Evolutionary conservation across 345 rosid genomes (phyloP).

Genomic region (Salix suchowensis): DNA sequence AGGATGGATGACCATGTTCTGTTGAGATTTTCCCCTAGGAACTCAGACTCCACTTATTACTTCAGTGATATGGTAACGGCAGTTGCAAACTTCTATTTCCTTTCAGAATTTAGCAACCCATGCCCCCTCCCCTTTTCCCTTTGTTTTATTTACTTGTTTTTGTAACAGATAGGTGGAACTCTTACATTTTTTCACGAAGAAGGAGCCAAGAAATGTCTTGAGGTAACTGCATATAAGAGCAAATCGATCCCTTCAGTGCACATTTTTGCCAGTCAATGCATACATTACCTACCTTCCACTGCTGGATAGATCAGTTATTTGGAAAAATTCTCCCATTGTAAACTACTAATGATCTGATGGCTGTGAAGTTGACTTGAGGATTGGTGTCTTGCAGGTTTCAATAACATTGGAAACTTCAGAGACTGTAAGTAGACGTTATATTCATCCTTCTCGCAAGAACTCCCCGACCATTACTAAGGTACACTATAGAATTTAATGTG

Average conservation of each 20-base stretch:
- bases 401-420: constrained; percentile 83
- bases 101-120: neutral
- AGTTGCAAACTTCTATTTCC: constrained; percentile 10
- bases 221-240: constrained; percentile 44
- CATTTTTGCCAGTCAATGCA: neutral
- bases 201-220: constrained; percentile 85
- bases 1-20: constrained; percentile 88
- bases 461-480: constrained; percentile 88
- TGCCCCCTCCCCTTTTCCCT: neutral
- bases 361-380: constrained; percentile 16
- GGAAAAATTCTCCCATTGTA: neutral
- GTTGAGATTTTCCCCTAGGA: constrained; percentile 86
- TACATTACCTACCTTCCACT: neutral
- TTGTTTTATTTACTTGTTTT: constrained; percentile 15
- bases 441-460: constrained; percentile 86
- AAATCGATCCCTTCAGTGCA: neutral
- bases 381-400: constrained; percentile 48
- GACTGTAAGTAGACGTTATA: constrained; percentile 55
- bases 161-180: constrained; percentile 88
- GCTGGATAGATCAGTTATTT: neutral
- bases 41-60: constrained; percentile 85
- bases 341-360: neutral
- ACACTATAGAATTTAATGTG: neutral
- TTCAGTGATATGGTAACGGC: constrained; percentile 80
- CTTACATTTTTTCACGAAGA: constrained; percentile 89